phyloP scores from a whole-genome alignment of 768 basidiomycete species.

The Leucocoprinus sp. region DNA sequence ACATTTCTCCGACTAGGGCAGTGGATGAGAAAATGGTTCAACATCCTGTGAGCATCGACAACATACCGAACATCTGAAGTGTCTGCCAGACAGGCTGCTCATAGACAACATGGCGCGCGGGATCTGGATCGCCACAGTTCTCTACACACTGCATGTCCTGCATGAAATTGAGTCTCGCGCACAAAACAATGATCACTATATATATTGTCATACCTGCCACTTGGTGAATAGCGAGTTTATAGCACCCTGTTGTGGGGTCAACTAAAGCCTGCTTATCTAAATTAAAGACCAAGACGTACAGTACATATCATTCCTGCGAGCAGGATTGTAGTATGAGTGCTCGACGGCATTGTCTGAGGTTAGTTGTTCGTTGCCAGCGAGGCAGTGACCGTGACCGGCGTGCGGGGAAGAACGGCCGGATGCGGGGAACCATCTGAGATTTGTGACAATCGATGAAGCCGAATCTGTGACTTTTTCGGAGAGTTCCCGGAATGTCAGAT shows the following conservation, averaged over 20 bases:
- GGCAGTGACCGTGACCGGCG: conserved; percentile 14
- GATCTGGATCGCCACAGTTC: conserved; percentile 69
- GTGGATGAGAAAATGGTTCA: conserved; percentile 21
- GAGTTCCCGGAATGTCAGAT: conserved; percentile 24
- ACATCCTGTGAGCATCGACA: conserved; percentile 14
- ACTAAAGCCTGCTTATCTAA: too few relatives aligned
- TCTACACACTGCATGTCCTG: conserved; percentile 99
- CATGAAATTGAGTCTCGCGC: conserved; percentile 3
- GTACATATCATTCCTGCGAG: conserved; percentile 92
- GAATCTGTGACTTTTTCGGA: conserved; percentile 19
- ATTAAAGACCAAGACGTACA: conserved; percentile 27
- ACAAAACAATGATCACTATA: conserved; percentile 4
- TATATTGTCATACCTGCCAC: conserved; percentile 52
- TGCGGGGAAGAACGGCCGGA: conserved; percentile 13
- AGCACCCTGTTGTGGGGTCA: conserved; percentile 45
- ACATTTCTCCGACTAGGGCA: conserved; percentile 82
- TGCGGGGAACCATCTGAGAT: conserved; percentile 9
- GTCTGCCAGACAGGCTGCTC: conserved; percentile 96
- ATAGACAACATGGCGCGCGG: conserved; percentile 59
- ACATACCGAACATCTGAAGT: conserved; percentile 82
- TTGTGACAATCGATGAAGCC: conserved; percentile 21
- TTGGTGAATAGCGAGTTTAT: conserved; percentile 79
- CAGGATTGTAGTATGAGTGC: conserved; percentile 67
- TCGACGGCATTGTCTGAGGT: conserved; percentile 51
- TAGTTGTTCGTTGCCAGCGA: conserved; percentile 12